phyloP scores from a whole-genome alignment of 345 rosid species.

The Eucalyptus fibrosa region DNA sequence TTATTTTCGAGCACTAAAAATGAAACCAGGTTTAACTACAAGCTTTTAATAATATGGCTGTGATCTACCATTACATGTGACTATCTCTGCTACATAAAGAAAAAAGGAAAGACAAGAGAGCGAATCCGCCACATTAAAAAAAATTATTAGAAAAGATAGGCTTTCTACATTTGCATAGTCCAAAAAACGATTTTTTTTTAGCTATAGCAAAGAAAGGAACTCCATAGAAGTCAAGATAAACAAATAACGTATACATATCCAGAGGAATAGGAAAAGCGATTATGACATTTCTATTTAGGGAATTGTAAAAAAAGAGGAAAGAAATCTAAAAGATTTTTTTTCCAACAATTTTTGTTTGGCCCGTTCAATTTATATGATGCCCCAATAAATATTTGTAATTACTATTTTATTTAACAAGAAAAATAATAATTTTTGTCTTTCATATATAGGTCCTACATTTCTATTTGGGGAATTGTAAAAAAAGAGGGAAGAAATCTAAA shows the following conservation, averaged over 20 bases:
- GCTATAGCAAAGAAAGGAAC: background rate
- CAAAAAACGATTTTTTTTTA: no score
- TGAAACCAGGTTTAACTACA: background rate
- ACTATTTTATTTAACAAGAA: no score
- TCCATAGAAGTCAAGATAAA: background rate
- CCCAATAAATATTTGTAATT: no score
- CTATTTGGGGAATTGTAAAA: no score
- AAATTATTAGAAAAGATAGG: no score
- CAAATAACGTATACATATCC: background rate
- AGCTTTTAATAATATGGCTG: background rate
- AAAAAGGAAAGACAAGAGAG: background rate
- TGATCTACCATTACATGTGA: no score
- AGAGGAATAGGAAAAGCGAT: background rate
- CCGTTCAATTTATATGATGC: no score
- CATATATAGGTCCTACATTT: no score
- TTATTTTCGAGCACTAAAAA: background rate
- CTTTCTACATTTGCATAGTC: background rate
- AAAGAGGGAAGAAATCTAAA: no score
- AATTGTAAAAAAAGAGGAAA: background rate
- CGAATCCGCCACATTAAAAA: background rate
- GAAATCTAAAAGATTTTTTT: background rate
- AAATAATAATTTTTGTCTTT: no score
- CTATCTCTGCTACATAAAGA: background rate
- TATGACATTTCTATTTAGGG: background rate
- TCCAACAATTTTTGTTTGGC: no score